Conservation (phyloP, 805 yeast genomes). For the Candida ipomoeae region DNA sequence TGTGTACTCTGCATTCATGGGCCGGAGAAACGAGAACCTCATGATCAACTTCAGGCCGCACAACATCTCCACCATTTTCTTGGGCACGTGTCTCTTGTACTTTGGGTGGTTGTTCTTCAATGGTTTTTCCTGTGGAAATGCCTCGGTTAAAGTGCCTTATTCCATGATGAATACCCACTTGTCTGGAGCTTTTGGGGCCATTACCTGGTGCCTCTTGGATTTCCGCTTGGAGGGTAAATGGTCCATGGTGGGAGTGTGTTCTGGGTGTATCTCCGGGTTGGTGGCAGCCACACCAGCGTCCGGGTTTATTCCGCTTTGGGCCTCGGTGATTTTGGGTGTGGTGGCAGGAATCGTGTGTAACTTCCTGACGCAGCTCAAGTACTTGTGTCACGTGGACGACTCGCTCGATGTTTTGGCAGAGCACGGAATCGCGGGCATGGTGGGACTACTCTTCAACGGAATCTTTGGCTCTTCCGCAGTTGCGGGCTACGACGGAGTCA, state of each 20-base stretch:
- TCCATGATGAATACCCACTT: slow-evolving; percentile 90
- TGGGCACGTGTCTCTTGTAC: slow-evolving; percentile 86
- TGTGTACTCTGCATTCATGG: slow-evolving; percentile 75
- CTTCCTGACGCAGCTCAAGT: slow-evolving; percentile 83
- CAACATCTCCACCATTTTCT: slow-evolving; percentile 83
- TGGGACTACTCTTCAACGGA: slow-evolving; percentile 87
- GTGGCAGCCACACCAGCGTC: slow-evolving; percentile 97
- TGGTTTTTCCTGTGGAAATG: slow-evolving; percentile 82
- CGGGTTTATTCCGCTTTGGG: slow-evolving; percentile 89
- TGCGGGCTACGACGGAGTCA: slow-evolving; percentile 83
- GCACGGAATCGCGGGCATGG: slow-evolving; percentile 94
- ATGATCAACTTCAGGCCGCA: slow-evolving; percentile 92
- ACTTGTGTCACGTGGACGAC: slow-evolving; percentile 79
- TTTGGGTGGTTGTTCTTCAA: slow-evolving; percentile 97
- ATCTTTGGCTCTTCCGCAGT: slow-evolving; percentile 84
- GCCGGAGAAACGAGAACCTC: slow-evolving; percentile 69
- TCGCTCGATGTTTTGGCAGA: slow-evolving; percentile 95
- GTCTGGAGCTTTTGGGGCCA: slow-evolving; percentile 85
- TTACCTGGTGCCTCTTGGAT: slow-evolving; percentile 89
- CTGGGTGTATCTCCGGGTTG: slow-evolving; percentile 91
- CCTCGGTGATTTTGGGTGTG: slow-evolving; percentile 79
- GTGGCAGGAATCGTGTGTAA: slow-evolving; percentile 82
- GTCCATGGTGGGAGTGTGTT: slow-evolving; percentile 92
- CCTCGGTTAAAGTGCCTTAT: slow-evolving; percentile 78
- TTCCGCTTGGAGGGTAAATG: slow-evolving; percentile 83